Conservation (phyloP, 306 rosid species). For the Pterocarpus macrocarpus region DNA sequence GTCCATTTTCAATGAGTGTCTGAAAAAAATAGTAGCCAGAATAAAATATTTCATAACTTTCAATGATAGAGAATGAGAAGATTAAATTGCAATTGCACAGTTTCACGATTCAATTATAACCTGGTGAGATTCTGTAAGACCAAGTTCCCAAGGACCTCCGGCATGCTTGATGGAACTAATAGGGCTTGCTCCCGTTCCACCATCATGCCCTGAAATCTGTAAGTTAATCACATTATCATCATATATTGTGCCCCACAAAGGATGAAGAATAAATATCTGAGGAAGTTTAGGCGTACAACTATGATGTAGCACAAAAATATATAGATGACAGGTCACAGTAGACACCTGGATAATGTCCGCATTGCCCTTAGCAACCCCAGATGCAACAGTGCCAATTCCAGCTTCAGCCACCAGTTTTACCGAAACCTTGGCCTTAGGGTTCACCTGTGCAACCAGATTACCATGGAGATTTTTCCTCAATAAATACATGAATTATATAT, state of each 20-base stretch:
- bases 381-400: slow-evolving; percentile 99
- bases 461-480: slow-evolving; percentile 37
- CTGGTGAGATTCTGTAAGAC: slow-evolving; percentile 97
- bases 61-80: slow-evolving; percentile 35
- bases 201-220: slow-evolving; percentile 98
- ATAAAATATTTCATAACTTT: slow-evolving; percentile 39
- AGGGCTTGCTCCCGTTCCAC: slow-evolving; percentile 99
- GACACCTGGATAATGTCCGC: slow-evolving; percentile 96
- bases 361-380: slow-evolving; percentile 99
- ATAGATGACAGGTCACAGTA: slow-evolving; percentile 40
- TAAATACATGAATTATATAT: slow-evolving; percentile 28
- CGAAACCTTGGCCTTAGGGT: slow-evolving; percentile 95
- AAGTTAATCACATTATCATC: slow-evolving; percentile 18
- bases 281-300: neutral
- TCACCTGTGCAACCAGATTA: slow-evolving; percentile 73
- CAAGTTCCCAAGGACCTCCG: slow-evolving; percentile 99
- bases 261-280: slow-evolving; percentile 13
- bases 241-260: slow-evolving; percentile 31
- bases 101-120: slow-evolving; percentile 59
- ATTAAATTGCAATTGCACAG: slow-evolving; percentile 34
- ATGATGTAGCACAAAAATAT: slow-evolving; percentile 15
- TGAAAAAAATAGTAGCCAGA: slow-evolving; percentile 50
- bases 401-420: slow-evolving; percentile 98
- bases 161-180: slow-evolving; percentile 99
- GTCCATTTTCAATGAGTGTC: slow-evolving; percentile 91